Conservation (phyloP, 2,329 filamentous ascomycete species). For the Dendryphion nanum region DNA sequence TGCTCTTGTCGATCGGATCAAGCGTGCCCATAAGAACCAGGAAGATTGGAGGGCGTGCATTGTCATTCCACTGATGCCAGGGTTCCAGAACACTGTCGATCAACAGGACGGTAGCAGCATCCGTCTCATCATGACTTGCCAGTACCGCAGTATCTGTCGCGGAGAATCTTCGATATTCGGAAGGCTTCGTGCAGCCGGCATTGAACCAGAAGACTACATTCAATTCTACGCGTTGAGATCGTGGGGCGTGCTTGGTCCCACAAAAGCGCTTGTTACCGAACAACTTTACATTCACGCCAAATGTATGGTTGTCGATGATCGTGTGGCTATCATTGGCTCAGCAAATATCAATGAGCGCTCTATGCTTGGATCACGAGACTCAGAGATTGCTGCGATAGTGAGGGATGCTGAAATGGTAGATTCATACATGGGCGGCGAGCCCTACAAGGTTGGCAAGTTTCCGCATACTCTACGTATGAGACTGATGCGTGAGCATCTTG, state of each 20-base stretch:
- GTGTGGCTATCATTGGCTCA: constrained; percentile 89
- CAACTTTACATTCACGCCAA: constrained; percentile 99
- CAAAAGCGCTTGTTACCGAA: constrained; percentile 83
- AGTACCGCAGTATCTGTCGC: constrained; percentile 93
- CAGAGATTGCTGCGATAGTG: constrained; percentile 85
- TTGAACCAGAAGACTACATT: constrained; percentile 94
- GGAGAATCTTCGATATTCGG: constrained; percentile 92
- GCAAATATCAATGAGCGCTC: constrained; percentile 99
- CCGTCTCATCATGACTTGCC: constrained; percentile 92
- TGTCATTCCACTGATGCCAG: constrained; percentile 93
- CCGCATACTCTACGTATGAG: constrained; percentile 90
- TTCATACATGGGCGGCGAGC: constrained; percentile 86
- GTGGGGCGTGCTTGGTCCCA: constrained; percentile 86
- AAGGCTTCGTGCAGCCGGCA: constrained; percentile 71
- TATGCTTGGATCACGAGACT: constrained; percentile 88
- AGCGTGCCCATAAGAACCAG: constrained; percentile 75
- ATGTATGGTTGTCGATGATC: constrained; percentile 92
- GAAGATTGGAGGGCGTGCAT: constrained; percentile 91
- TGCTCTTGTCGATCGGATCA: constrained; percentile 87
- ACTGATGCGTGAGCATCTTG: constrained; percentile 93
- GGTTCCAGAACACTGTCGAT: constrained; percentile 95
- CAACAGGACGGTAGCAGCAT: constrained; percentile 93
- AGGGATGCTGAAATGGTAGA: constrained; percentile 90
- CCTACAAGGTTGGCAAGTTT: constrained; percentile 88
- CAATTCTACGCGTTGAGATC: constrained; percentile 89